These are phyloP conservation scores for Flaveria ramosissima DNA, from an alignment of 129 eudicot species.

Conservation along the genomic window DNA sequence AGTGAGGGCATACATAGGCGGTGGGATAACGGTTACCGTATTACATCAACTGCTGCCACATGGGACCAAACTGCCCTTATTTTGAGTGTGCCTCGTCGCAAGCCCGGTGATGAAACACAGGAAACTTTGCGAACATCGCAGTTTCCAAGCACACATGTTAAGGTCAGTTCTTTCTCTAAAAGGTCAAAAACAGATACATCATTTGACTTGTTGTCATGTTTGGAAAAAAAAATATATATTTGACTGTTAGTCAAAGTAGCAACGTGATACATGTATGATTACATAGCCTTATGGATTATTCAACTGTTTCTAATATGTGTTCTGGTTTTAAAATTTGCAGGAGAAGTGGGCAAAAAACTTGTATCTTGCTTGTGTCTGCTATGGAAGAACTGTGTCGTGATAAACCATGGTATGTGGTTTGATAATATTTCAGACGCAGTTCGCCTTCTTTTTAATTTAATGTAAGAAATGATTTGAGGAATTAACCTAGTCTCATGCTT, in stretches of 20 bases:
- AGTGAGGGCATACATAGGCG: constrained; percentile 74
- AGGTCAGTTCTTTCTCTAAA: constrained; percentile 39
- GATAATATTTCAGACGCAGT: not conserved
- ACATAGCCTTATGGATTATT: not conserved
- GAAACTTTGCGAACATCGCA: constrained; percentile 81
- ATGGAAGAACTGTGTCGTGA: constrained; percentile 47
- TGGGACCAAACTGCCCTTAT: constrained; percentile 80
- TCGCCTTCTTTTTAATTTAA: not conserved
- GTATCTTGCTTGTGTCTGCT: constrained; percentile 44
- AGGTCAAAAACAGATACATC: not conserved
- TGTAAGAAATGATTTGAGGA: constrained; percentile 6
- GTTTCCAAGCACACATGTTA: constrained; percentile 83
- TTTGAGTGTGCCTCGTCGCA: constrained; percentile 69
- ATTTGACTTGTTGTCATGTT: not conserved
- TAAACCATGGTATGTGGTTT: constrained; percentile 29
- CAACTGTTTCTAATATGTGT: not conserved
- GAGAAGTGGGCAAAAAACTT: constrained; percentile 45
- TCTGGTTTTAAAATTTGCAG: constrained; percentile 22
- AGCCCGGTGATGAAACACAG: constrained; percentile 76
- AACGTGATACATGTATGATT: not conserved
- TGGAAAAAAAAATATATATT: not conserved
- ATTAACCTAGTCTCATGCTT: not conserved
- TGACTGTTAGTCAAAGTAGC: not conserved
- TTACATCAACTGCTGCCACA: constrained; percentile 76
- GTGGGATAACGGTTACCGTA: constrained; percentile 75